Base-by-base conservation (phyloP, 352 stramenopile genomes). In the Globisporangium iwayamae region DNA sequence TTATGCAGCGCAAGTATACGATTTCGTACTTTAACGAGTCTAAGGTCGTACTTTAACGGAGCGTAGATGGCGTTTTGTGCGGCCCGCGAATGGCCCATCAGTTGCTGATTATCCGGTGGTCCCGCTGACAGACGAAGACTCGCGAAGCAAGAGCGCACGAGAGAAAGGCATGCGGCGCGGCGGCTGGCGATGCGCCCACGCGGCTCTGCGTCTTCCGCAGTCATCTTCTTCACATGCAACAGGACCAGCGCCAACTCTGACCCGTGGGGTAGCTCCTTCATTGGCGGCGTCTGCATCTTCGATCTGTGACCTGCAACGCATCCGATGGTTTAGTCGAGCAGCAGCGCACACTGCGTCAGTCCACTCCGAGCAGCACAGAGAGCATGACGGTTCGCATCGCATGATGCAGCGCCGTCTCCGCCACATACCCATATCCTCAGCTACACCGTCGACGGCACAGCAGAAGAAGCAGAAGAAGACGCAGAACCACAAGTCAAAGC, bases 401-500 rank as follows among this genome's bases (percentile, higher is more conserved):
- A 14, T 18, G 28, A 30, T 32, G 22, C 51, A 46, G 28, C 51
- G 60, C 30, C 50, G 51, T 13, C 60, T 66, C 25, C 60, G 60
- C n/a, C 41, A 66, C 51, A 22, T 52, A 18, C 38, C 47, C 39
- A 34, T 28, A 8, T 46, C 51, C 6, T 25, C 54, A 11, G 2
- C 45, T 25, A 3, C 62, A 7, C 28, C 28, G 10, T 2, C 39
- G 7, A 20, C 54, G 20, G 20, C 25, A 2, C 22, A 51, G 28
- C 48, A 56, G n/a, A 65, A 65, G 57, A 62, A 51, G 28, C 48
- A 56, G n/a, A 65, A 65, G 57, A 62, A 69, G 62, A 58, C n/a
- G 6, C 50, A 56, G 3, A 51, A 54, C 25, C 53, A 51, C 4
- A 61, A 63, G 7, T 46, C 55, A 1, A 52, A 55, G 36, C 47